Evolutionary conservation across 2,329 filamentous ascomycete genomes (phyloP).

Genomic region (Fusarium sp.): DNA sequence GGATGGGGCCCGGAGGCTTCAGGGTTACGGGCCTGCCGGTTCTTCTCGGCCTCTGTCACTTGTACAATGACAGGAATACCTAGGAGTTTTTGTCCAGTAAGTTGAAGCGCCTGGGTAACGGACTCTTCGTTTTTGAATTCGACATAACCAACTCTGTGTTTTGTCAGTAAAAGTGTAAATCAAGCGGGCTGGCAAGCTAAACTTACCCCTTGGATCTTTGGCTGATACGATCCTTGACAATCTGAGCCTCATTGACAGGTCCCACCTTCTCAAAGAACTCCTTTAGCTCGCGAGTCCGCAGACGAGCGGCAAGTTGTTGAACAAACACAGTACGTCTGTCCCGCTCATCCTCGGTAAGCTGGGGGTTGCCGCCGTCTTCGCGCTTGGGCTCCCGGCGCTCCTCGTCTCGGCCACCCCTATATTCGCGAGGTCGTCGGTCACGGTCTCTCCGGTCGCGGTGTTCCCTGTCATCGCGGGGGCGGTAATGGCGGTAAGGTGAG

Average conservation of each 20-base stretch:
- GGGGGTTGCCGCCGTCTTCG: constrained; percentile 71
- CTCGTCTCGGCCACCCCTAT: constrained; percentile 70
- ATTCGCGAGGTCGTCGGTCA: constrained; percentile 67
- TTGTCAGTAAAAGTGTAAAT: constrained; percentile 39
- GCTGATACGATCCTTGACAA: constrained; percentile 97
- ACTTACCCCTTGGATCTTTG: constrained; percentile 96
- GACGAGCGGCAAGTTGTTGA: constrained; percentile 94
- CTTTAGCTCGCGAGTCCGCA: constrained; percentile 93
- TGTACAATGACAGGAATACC: constrained; percentile 99
- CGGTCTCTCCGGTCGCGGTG: constrained; percentile 66
- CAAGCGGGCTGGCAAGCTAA: background rate
- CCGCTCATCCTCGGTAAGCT: constrained; percentile 93
- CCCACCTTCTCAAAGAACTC: constrained; percentile 96
- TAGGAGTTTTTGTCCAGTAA: constrained; percentile 98
- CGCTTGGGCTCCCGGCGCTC: constrained; percentile 60
- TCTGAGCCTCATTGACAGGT: constrained; percentile 96
- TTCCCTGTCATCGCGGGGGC: constrained; percentile 68
- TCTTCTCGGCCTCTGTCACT: constrained; percentile 99
- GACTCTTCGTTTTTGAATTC: constrained; percentile 98
- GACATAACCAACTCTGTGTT: constrained; percentile 93
- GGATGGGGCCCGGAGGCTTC: constrained; percentile 78
- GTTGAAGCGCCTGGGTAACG: constrained; percentile 92
- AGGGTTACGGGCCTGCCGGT: constrained; percentile 91
- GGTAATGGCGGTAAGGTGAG: constrained; percentile 75
- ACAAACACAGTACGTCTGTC: constrained; percentile 98